A percentile compares a stretch with the other conserved stretches of the same genome.
phyloP scores from a whole-genome alignment of 192 early-diverging fungal species.

The Coemansia sp. region DNA sequence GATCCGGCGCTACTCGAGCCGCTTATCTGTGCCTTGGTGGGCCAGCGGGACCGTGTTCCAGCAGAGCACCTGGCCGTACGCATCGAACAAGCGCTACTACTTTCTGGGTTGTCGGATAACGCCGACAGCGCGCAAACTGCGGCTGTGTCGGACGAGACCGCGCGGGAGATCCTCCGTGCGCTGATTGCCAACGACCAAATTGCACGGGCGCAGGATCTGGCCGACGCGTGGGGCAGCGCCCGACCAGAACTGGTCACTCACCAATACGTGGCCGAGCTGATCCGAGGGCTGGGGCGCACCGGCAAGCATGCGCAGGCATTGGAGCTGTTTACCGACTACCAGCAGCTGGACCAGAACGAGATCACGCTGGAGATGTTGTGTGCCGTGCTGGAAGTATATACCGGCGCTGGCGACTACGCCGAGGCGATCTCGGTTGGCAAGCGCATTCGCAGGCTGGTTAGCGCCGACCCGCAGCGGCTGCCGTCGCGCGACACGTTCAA shows the following conservation, averaged over 20 bases:
- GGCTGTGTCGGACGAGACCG: slow-evolving; percentile 17
- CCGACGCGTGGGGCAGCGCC: slow-evolving; percentile 17
- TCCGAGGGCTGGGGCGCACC: slow-evolving; percentile 13
- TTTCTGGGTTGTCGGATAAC: slow-evolving; percentile 2
- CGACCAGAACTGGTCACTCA: slow-evolving; percentile 21
- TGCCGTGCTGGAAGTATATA: slow-evolving; percentile 41
- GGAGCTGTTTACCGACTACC: slow-evolving; percentile 26
- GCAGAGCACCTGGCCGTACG: slow-evolving; percentile 1
- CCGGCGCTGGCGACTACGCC: slow-evolving; percentile 32
- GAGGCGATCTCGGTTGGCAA: slow-evolving; percentile 48
- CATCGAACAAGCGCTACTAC: slow-evolving; percentile 28
- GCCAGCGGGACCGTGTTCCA: background rate
- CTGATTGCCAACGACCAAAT: slow-evolving; percentile 22
- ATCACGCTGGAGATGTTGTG: slow-evolving; percentile 18
- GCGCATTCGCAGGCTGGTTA: slow-evolving; percentile 32
- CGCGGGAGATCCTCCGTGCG: slow-evolving; percentile 20
- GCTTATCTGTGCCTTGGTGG: slow-evolving; percentile 19
- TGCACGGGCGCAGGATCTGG: slow-evolving; percentile 24
- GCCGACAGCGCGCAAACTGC: background rate
- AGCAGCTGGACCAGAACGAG: slow-evolving; percentile 18
- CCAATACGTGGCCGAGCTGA: slow-evolving; percentile 21
- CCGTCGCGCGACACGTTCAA: slow-evolving; percentile 27
- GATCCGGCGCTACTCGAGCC: slow-evolving; percentile 3
- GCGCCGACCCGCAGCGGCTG: background rate
- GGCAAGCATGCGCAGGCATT: slow-evolving; percentile 26